These are phyloP conservation scores for Fusarium hainanense DNA, from an alignment of 2,329 filamentous ascomycete genomes.

Conservation along the genomic window DNA sequence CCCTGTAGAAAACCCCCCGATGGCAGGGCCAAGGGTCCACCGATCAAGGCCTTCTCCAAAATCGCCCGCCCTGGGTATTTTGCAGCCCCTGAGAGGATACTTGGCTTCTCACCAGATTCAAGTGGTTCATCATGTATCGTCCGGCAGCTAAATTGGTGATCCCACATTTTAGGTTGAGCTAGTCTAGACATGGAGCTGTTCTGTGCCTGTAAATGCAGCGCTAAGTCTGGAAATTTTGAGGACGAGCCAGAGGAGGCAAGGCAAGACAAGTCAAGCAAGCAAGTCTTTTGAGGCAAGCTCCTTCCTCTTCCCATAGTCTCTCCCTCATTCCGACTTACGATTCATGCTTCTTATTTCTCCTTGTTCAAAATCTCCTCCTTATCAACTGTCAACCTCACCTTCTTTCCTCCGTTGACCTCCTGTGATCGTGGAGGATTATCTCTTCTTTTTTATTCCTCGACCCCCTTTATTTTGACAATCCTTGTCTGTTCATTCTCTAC, in stretches of 20 bases:
- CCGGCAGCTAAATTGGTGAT: constrained; percentile 42
- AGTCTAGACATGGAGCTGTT: constrained; percentile 23
- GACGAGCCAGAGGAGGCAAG: background rate
- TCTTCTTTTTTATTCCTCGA: background rate
- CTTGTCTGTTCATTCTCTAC: constrained; percentile 40
- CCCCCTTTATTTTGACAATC: constrained; percentile 37
- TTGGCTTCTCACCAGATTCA: background rate
- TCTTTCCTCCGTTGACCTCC: background rate
- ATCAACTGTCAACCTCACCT: background rate
- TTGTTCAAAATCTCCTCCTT: background rate
- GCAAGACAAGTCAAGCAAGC: background rate
- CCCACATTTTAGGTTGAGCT: constrained; percentile 33
- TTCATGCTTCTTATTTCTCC: constrained; percentile 20
- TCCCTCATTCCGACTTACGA: constrained; percentile 31
- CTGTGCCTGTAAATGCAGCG: constrained; percentile 1
- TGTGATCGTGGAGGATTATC: background rate
- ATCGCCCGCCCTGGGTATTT: constrained; percentile 14
- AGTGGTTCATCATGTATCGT: background rate
- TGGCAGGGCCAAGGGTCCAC: constrained; percentile 21
- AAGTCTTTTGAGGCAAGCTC: constrained; percentile 19
- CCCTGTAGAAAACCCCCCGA: constrained; percentile 18
- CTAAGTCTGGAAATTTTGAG: background rate
- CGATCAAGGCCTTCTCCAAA: constrained; percentile 25
- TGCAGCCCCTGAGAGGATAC: constrained; percentile 34
- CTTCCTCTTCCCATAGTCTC: constrained; percentile 15